Evolutionary conservation across 768 basidiomycete species (phyloP).

Genomic region (Wakefieldia striispora): DNA sequence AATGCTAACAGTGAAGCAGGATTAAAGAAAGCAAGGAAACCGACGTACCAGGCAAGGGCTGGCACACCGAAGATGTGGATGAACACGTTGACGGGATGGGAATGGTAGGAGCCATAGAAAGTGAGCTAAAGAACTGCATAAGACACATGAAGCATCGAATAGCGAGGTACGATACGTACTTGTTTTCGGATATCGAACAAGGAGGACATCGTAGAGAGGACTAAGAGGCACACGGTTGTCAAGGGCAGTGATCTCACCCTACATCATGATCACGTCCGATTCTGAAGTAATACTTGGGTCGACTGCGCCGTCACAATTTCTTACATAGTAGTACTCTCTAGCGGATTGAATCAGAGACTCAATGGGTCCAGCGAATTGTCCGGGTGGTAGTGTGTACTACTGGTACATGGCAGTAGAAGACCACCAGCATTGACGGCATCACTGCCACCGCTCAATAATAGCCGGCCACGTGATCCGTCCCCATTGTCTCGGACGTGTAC

Average conservation of each 20-base stretch:
- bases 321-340: too few relatives aligned
- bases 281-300: too few relatives aligned
- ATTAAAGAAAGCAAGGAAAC: conserved; percentile 9
- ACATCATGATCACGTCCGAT: too few relatives aligned
- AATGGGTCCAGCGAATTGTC: too few relatives aligned
- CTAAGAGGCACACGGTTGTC: too few relatives aligned
- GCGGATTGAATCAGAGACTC: not conserved
- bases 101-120: conserved; percentile 93
- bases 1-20: conserved; percentile 3
- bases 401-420: too few relatives aligned
- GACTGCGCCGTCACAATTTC: not conserved
- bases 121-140: conserved; percentile 53
- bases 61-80: conserved; percentile 90
- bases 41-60: conserved; percentile 68
- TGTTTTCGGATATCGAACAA: conserved; percentile 72
- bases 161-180: conserved; percentile 35
- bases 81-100: conserved; percentile 74
- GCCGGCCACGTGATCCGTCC: conserved; percentile 11
- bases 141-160: conserved; percentile 7
- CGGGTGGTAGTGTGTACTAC: too few relatives aligned
- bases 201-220: conserved; percentile 30
- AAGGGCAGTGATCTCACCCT: too few relatives aligned
- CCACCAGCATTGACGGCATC: too few relatives aligned
- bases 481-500: conserved; percentile 2
- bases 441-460: too few relatives aligned